These are phyloP conservation scores for Thamnidium elegans DNA, from an alignment of 192 early-diverging fungal species.

Conservation along the genomic window DNA sequence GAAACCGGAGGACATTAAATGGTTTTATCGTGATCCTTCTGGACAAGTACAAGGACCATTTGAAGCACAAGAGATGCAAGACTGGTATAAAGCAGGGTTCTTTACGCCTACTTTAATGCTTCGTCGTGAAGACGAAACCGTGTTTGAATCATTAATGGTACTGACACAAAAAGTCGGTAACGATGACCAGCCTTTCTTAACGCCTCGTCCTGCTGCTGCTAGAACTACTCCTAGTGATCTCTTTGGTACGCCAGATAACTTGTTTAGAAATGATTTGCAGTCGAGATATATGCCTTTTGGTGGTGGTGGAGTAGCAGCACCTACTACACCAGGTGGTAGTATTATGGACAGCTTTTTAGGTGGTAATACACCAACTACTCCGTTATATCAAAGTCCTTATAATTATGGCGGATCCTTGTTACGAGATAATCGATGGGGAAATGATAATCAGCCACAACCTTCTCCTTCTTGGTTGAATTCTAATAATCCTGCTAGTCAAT, in stretches of 20 bases:
- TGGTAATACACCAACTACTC: not conserved
- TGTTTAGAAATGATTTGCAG: not conserved
- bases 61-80: conserved; percentile 86
- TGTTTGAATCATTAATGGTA: conserved; percentile 78
- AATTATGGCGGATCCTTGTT: conserved; percentile 4
- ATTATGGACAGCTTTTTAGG: not conserved
- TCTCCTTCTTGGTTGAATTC: not conserved
- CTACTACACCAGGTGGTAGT: conserved; percentile 1
- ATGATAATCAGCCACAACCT: not conserved
- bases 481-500: not conserved
- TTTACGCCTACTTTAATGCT: conserved; percentile 80
- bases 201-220: conserved; percentile 18
- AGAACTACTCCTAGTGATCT: not conserved
- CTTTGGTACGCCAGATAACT: conserved; percentile 1
- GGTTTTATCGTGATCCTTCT: conserved; percentile 86
- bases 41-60: conserved; percentile 91
- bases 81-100: conserved; percentile 88
- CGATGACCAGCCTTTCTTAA: conserved; percentile 70
- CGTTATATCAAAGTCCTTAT: conserved; percentile 22
- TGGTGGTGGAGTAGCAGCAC: not conserved
- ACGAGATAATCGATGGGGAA: conserved; percentile 8
- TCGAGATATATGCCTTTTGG: conserved; percentile 14
- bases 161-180: conserved; percentile 56
- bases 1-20: conserved; percentile 45
- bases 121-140: conserved; percentile 70